A percentile compares a stretch with the other conserved stretches of the same genome.
phyloP scores from a whole-genome alignment of 139 green algal genomes.

The Nannochloris sp. region DNA sequence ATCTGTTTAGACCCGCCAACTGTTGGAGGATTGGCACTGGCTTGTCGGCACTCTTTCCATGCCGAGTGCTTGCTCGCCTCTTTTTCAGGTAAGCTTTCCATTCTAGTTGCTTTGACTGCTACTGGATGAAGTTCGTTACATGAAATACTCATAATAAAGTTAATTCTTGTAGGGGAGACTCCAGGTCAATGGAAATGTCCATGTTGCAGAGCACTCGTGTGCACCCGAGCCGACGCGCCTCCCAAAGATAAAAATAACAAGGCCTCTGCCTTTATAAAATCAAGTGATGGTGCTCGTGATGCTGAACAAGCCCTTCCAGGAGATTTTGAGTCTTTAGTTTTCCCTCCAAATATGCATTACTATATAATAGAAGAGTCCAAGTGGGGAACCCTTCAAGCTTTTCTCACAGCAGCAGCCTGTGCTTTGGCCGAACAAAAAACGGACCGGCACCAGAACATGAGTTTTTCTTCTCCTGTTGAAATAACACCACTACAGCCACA shows the following conservation, averaged over 20 bases:
- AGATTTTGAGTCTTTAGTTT: no score
- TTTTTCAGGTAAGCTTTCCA: neutral
- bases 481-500: neutral
- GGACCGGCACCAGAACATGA: no score
- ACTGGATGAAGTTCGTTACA: no score
- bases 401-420: neutral
- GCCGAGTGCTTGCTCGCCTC: neutral
- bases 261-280: neutral
- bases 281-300: no score
- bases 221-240: no score
- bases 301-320: no score
- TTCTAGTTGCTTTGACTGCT: no score
- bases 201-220: neutral
- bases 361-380: neutral
- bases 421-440: no score
- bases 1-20: neutral
- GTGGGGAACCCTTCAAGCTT: neutral
- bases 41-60: neutral
- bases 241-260: no score
- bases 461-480: neutral
- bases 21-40: neutral
- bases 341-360: no score
- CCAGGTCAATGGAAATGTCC: neutral
- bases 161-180: neutral
- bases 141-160: neutral